Evolutionary conservation across 2,329 filamentous ascomycete genomes (phyloP).

Genomic region (Paecilomyces niveus): DNA sequence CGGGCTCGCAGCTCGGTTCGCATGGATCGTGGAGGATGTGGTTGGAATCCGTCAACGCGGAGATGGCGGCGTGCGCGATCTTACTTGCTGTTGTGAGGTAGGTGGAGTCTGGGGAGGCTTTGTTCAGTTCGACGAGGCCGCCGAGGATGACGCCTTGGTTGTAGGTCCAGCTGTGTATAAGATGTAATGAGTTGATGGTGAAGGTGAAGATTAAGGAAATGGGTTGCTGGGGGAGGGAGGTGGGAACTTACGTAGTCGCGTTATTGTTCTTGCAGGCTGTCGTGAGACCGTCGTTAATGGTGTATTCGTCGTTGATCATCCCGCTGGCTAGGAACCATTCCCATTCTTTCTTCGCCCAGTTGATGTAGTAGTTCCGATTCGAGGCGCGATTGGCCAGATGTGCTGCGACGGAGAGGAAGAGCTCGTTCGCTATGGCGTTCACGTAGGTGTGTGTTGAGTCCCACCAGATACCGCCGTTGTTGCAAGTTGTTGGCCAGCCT

Average conservation of each 20-base stretch:
- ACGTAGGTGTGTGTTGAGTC: constrained; percentile 38
- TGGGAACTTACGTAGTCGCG: constrained; percentile 20
- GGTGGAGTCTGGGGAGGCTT: constrained; percentile 32
- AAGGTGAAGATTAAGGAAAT: no score
- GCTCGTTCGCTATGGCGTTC: constrained; percentile 51
- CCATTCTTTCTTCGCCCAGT: constrained; percentile 43
- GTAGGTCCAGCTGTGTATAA: constrained; percentile 41
- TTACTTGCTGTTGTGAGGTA: constrained; percentile 38
- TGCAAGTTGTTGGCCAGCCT: constrained; percentile 37
- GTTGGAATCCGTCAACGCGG: constrained; percentile 35
- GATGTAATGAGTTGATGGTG: no score
- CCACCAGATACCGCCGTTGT: constrained; percentile 44
- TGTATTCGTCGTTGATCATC: constrained; percentile 41
- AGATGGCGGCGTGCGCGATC: constrained; percentile 50
- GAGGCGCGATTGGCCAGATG: constrained; percentile 47
- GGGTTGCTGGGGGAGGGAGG: background rate
- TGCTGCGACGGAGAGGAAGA: constrained; percentile 50
- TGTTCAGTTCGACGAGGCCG: constrained; percentile 48
- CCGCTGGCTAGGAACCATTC: constrained; percentile 45
- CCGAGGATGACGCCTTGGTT: constrained; percentile 57
- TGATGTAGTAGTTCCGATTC: constrained; percentile 32
- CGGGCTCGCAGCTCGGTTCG: constrained; percentile 44
- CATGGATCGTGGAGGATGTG: constrained; percentile 50
- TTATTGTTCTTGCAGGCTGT: constrained; percentile 45
- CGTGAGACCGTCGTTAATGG: constrained; percentile 49